phyloP scores from a whole-genome alignment of 352 stramenopile species.

The Pythium folliculosum region DNA sequence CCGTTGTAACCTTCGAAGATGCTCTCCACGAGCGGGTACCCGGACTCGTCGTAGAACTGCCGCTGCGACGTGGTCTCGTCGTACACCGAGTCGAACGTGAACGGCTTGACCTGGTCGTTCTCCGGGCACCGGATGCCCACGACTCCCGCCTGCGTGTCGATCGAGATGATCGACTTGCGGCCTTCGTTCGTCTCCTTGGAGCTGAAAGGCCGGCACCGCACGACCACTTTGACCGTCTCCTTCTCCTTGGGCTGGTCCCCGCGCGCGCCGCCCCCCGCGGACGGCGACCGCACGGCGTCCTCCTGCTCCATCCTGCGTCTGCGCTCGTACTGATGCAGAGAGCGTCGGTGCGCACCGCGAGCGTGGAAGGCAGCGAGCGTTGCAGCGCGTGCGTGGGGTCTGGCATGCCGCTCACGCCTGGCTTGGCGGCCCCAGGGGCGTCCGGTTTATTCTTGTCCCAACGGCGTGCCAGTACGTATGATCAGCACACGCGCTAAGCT shows the following conservation, averaged over 20 bases:
- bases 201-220: conserved; percentile 86
- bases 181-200: conserved; percentile 83
- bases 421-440: too few species aligned
- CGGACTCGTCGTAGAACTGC: conserved; percentile 87
- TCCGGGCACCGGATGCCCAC: conserved; percentile 81
- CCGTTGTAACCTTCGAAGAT: conserved; percentile 90
- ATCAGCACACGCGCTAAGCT: conserved; percentile 1
- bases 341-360: too few species aligned
- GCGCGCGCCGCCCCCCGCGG: neutral
- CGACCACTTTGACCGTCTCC: conserved; percentile 89
- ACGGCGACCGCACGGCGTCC: neutral
- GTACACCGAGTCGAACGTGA: conserved; percentile 92
- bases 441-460: conserved; percentile 1
- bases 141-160: conserved; percentile 63
- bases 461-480: neutral
- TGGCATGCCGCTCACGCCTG: neutral
- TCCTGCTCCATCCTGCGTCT: conserved; percentile 11
- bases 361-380: too few species aligned
- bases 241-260: conserved; percentile 54
- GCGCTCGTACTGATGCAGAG: too few species aligned
- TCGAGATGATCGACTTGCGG: conserved; percentile 78
- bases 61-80: conserved; percentile 83
- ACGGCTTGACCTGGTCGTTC: conserved; percentile 80
- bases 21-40: conserved; percentile 87
- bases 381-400: too few species aligned